phyloP scores from a whole-genome alignment of 2,329 filamentous ascomycete genomes.

The Calonectria naviculata region DNA sequence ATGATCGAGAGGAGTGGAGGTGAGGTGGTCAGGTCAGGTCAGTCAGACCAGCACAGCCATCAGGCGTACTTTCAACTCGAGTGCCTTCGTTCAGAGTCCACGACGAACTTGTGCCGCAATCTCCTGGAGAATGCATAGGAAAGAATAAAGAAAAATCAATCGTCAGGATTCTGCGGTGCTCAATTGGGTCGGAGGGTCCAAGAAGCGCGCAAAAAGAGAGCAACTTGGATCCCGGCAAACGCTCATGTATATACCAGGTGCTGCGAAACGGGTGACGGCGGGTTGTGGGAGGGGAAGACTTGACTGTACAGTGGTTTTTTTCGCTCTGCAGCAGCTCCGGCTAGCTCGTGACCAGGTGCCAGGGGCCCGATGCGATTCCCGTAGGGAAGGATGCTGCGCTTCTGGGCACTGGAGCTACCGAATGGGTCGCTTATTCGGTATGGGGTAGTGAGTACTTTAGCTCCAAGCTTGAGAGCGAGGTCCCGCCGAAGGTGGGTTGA shows the following conservation, averaged over 20 bases:
- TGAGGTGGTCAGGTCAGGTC: constrained; percentile 10
- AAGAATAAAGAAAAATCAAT: neutral
- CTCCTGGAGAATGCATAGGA: constrained; percentile 17
- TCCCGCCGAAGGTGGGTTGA: constrained; percentile 44
- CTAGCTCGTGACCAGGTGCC: constrained; percentile 39
- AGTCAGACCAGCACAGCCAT: neutral
- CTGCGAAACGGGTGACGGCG: constrained; percentile 13
- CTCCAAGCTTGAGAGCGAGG: constrained; percentile 39
- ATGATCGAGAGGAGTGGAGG: constrained; percentile 8
- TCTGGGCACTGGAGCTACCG: constrained; percentile 35
- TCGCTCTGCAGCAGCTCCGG: constrained; percentile 36
- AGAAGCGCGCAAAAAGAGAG: neutral
- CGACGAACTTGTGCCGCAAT: constrained; percentile 9
- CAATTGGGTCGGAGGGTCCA: constrained; percentile 1
- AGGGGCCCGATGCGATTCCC: constrained; percentile 31
- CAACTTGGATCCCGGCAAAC: neutral
- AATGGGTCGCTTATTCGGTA: constrained; percentile 41
- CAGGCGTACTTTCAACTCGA: neutral
- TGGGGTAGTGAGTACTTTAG: constrained; percentile 38
- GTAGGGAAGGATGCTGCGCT: constrained; percentile 32
- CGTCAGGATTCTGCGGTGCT: neutral
- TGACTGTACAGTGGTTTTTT: constrained; percentile 20
- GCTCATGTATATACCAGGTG: constrained; percentile 5
- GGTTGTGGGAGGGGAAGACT: constrained; percentile 29
- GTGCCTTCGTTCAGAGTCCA: constrained; percentile 3